phyloP scores from a whole-genome alignment of 225 moss, liverwort and hornwort genomes.

The Physcomitrium patens region DNA sequence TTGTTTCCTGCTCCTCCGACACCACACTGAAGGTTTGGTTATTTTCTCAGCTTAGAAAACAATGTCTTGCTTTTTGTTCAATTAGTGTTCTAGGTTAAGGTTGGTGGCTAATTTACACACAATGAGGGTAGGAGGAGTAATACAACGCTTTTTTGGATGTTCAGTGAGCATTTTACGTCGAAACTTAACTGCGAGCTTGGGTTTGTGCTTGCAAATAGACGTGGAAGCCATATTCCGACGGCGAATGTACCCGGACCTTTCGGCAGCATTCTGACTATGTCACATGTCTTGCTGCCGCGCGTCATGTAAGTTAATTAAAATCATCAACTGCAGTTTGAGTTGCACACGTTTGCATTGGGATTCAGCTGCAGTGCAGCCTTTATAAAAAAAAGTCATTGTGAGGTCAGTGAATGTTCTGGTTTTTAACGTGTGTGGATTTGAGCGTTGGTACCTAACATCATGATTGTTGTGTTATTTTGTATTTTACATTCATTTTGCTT shows the following conservation, averaged over 20 bases:
- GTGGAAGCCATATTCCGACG: conserved; percentile 81
- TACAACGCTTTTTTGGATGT: background rate
- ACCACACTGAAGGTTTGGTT: conserved; percentile 79
- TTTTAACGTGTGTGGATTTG: background rate
- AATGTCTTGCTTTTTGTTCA: background rate
- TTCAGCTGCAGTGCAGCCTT: background rate
- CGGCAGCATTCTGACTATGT: conserved; percentile 96
- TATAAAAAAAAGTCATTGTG: background rate
- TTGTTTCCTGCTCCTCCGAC: conserved; percentile 95
- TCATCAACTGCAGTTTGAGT: too few species aligned
- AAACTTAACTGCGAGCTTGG: conserved; percentile 22
- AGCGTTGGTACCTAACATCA: background rate
- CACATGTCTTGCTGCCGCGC: conserved; percentile 79
- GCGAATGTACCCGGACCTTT: conserved; percentile 91
- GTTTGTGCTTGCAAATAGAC: conserved; percentile 55
- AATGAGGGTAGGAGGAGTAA: background rate
- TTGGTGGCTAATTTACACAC: background rate
- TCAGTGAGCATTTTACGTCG: background rate
- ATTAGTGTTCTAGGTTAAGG: background rate
- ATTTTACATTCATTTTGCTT: background rate
- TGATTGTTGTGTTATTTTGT: background rate
- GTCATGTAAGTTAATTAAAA: conserved; percentile 56
- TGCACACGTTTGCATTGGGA: too few species aligned
- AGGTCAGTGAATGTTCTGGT: background rate
- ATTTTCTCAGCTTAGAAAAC: conserved; percentile 11